Base-by-base conservation (phyloP, 83 land plant genomes). In the Picea engelmannii region DNA sequence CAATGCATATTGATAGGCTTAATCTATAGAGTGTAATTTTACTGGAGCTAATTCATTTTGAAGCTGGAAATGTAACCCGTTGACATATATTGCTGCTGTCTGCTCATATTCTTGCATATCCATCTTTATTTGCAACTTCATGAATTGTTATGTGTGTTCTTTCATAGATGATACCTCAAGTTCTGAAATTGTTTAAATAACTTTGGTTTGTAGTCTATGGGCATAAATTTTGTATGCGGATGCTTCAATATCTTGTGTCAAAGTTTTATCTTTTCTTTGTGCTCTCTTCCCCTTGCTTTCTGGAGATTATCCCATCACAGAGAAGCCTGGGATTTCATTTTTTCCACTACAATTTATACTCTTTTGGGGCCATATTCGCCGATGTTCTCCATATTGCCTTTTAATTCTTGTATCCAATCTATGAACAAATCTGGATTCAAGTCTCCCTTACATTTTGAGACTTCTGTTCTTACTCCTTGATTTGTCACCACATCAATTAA, bases 181-280 rank as follows among this genome's bases (percentile, higher is more conserved):
- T 73, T 71, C n/a, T 73, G 76, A 11, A 44, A 73, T 20, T 73
- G 12, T 44, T 42, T 73, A 12, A 73, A 73, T 11, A 73, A 40
- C 8, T 73, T 42, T 0, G 20, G 9, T 71, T 40, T 12, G 44
- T 71, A 42, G 21, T 44, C 18, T 11, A 52, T 52, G 13, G 69
- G 69, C 21, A 66, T 0, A 27, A 66, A 13, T 12, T 27, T 66
- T 6, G 3, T 18, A 0, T n/a, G 25, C 38, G 27, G 1, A 27
- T 25, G 16, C 9, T 12, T 66, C 38, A 66, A 27, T 3, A 66
- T 66, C 10, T 66, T 66, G 35, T 38, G 58, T 25, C 38, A 27
- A 12, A n/a, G 25, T 25, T n/a, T 27, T 25, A 66, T 27, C 17
- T 66, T 66, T 13, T 13, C 24, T 25, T 27, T 66, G 16, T 31